phyloP scores from a whole-genome alignment of 1,284 basidiomycete genomes.

The Ustilago nuda region DNA sequence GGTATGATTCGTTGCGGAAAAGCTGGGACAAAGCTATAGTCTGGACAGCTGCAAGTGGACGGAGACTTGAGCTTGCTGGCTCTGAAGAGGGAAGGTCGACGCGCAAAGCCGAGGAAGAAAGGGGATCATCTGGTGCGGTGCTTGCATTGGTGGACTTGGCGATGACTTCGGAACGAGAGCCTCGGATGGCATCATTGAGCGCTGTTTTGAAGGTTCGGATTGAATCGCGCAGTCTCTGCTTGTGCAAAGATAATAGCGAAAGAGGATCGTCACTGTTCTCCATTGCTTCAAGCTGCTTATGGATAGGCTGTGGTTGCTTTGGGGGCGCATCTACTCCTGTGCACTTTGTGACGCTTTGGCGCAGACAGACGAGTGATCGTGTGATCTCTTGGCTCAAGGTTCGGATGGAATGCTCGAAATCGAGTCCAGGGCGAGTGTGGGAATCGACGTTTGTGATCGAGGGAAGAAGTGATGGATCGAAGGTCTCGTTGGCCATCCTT shows the following conservation, averaged over 20 bases:
- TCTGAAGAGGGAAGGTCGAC: background rate
- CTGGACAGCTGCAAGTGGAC: background rate
- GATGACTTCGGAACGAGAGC: conserved; percentile 17
- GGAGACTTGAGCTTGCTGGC: background rate
- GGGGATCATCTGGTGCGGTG: background rate
- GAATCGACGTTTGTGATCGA: background rate
- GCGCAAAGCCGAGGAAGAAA: background rate
- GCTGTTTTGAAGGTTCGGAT: conserved; percentile 36
- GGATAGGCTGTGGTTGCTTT: background rate
- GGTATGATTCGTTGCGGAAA: conserved; percentile 54
- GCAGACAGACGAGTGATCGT: conserved; percentile 27
- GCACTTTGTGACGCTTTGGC: conserved; percentile 19
- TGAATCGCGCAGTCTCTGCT: conserved; percentile 16
- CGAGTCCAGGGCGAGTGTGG: conserved; percentile 4
- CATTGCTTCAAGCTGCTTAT: background rate
- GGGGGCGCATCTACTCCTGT: conserved; percentile 4
- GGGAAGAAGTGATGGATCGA: background rate
- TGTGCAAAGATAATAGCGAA: conserved; percentile 17
- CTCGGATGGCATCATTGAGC: conserved; percentile 25
- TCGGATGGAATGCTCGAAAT: conserved; percentile 22
- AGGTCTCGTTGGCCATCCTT: background rate
- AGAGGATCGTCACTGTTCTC: conserved; percentile 11
- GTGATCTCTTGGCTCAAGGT: conserved; percentile 28
- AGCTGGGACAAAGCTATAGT: conserved; percentile 17
- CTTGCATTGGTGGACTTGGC: conserved; percentile 2